Base-by-base conservation (phyloP, 768 basidiomycete genomes). In the Lactifluus rugatus region DNA sequence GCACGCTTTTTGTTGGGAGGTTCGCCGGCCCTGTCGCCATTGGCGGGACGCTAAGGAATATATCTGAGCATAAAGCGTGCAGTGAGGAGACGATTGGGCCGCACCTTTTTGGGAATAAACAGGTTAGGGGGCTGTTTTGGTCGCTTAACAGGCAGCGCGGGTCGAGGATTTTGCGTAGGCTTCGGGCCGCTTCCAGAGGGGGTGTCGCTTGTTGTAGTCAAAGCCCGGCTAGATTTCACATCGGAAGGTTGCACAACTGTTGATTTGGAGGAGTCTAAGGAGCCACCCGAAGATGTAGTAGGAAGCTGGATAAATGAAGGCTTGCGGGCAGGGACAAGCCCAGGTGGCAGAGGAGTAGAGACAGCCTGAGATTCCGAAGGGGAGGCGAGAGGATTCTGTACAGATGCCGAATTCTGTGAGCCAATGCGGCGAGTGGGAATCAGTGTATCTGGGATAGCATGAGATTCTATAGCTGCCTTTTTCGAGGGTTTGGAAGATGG, bases 61-160 rank as follows among this genome's bases (percentile, higher is more conserved):
- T 26, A 44, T 23, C 60, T 48, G 64, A 62, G 45, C 47, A 63
- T 32, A 51, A 52, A 32, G 57, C n/a, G n/a, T 50, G 36, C 62
- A 55, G 14, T 39, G 55, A 64, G 62, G 28, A 37, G 8, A 34
- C 42, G 14, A 32, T 19, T 41, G 17, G 25, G 32, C n/a, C 34
- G 31, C 36, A 65, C 65, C 58, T 64, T 67, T 25, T 61, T 66
- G 10, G 66, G 66, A 46, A 67, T 67, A 37, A 67, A 67, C 34
- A 67, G 19, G 45, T 28, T 66, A 7, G 61, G 26, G 7, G 60
- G 32, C 28, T 61, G 52, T 44, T 56, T 56, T 26, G 62, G 50
- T 21, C 51, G 60, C 41, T 51, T 62, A 17, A 36, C 28, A 13
- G 36, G 44, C 10, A 32, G 54, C 19, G 50, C 16, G 0, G 49